These are phyloP conservation scores for Colletotrichum sp. DNA, from an alignment of 2,329 filamentous ascomycete genomes.

Conservation along the genomic window DNA sequence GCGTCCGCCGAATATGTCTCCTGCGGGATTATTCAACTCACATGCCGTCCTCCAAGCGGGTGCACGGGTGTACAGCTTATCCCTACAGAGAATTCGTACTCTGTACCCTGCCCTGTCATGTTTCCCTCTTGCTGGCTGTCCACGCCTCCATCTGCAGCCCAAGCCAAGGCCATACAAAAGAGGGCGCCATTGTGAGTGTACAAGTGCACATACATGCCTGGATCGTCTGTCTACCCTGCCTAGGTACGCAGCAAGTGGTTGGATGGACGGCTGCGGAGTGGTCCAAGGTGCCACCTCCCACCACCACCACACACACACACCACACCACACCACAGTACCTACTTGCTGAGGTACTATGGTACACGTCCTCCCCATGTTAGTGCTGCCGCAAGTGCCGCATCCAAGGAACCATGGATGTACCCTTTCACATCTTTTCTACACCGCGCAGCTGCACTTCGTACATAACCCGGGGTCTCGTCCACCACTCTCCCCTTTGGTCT, in stretches of 20 bases:
- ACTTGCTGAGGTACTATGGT: too few relatives aligned
- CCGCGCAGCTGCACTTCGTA: background rate
- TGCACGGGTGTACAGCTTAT: slow-evolving; percentile 23
- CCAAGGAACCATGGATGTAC: background rate
- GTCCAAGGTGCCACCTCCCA: slow-evolving; percentile 9
- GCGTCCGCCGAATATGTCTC: background rate
- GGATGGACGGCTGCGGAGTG: slow-evolving; percentile 1
- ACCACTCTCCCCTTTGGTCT: background rate
- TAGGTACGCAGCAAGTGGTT: background rate
- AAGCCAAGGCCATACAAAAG: background rate
- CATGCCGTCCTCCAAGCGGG: slow-evolving; percentile 13
- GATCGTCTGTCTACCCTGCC: background rate
- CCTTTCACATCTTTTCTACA: background rate
- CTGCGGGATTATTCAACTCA: slow-evolving; percentile 21
- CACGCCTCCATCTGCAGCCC: background rate
- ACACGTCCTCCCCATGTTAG: slow-evolving; percentile 15
- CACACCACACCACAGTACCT: too few relatives aligned
- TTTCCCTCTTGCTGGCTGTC: background rate
- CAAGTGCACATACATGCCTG: background rate
- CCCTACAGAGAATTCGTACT: background rate
- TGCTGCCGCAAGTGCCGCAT: slow-evolving; percentile 19
- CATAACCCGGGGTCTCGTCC: slow-evolving; percentile 1
- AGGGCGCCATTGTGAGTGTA: background rate
- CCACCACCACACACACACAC: background rate
- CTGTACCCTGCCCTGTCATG: background rate